Percentiles rank a stretch among this genome's conserved stretches.
Conservation (phyloP, 2,329 filamentous ascomycete species). For the Claviceps sp. region DNA sequence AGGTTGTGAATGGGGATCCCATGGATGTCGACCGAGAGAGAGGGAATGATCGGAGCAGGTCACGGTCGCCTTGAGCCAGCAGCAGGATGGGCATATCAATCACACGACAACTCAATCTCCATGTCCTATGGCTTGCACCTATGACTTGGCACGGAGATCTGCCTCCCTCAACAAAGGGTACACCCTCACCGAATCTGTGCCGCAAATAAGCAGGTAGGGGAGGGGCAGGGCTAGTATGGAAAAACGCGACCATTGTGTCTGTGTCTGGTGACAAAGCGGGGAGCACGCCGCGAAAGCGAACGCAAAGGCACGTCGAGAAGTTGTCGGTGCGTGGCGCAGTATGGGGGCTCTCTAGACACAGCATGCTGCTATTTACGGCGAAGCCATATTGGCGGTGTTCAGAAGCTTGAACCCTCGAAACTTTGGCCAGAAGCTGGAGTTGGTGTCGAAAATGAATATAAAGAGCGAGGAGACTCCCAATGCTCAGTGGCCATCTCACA, state of each 20-base stretch:
- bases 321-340: background rate
- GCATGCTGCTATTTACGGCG: background rate
- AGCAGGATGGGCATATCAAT: background rate
- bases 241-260: background rate
- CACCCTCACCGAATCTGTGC: no score
- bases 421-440: no score
- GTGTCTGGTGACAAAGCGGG: background rate
- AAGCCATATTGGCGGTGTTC: no score
- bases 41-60: conserved; percentile 12
- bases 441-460: no score
- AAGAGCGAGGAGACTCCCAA: no score
- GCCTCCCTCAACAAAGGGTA: no score
- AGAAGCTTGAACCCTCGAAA: no score
- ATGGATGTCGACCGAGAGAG: conserved; percentile 26
- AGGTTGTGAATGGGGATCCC: conserved; percentile 11
- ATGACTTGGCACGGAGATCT: no score
- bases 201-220: background rate
- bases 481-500: no score
- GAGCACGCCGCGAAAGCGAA: background rate
- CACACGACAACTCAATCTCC: background rate
- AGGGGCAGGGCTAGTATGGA: background rate
- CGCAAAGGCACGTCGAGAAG: background rate
- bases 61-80: conserved; percentile 8
- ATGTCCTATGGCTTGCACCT: no score
- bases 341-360: background rate